Conservation (phyloP, 805 yeast species). For the Candida awuae region DNA sequence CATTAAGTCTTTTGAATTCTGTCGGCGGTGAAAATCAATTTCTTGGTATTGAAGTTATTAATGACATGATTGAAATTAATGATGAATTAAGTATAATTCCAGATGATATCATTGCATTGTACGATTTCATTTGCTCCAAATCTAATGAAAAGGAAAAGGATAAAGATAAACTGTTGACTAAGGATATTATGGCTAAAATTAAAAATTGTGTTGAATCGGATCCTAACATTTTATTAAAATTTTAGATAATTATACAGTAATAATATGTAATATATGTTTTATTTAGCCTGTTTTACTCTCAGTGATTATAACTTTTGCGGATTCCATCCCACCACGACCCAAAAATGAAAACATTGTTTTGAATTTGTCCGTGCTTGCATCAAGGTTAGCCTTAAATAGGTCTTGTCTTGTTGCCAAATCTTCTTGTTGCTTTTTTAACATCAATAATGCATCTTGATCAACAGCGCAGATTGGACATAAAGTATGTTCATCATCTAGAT, state of each 20-base stretch:
- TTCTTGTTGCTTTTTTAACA: conserved; percentile 51
- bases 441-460: conserved; percentile 59
- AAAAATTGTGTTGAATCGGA: conserved; percentile 23
- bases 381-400: conserved; percentile 50
- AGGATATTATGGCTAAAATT: conserved; percentile 33
- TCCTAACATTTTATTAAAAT: conserved; percentile 18
- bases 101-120: conserved; percentile 44
- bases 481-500: conserved; percentile 16
- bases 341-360: conserved; percentile 72
- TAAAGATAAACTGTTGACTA: conserved; percentile 25
- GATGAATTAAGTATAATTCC: conserved; percentile 79
- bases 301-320: conserved; percentile 15
- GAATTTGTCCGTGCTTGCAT: conserved; percentile 52
- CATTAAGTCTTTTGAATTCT: conserved; percentile 4
- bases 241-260: not conserved
- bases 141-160: conserved; percentile 23
- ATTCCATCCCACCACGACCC: conserved; percentile 81
- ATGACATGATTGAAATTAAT: conserved; percentile 71
- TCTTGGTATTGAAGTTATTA: conserved; percentile 84
- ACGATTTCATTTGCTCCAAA: conserved; percentile 33
- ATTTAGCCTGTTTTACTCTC: not conserved
- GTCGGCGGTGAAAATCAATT: conserved; percentile 63
- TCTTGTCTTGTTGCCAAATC: conserved; percentile 56
- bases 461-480: conserved; percentile 70
- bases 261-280: too few species aligned